These are phyloP conservation scores for Oenanthe javanica DNA, from an alignment of 140 eudicot genomes.

Conservation along the genomic window DNA sequence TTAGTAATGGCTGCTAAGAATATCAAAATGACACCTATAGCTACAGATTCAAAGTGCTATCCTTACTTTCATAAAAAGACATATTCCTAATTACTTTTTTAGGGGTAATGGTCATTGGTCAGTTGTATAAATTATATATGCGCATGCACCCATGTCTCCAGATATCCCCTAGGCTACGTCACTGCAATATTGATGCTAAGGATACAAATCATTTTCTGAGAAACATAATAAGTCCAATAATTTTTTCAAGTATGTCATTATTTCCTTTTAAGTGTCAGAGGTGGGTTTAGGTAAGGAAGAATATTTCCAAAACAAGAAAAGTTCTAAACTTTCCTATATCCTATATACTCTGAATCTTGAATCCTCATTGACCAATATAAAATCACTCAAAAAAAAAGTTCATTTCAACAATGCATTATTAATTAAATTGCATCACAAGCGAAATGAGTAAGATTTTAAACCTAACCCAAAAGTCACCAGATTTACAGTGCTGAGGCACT, in stretches of 20 bases:
- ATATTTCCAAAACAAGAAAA: not conserved
- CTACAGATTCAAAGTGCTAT: not conserved
- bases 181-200: not conserved
- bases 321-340: not conserved
- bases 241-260: not conserved
- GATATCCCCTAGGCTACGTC: not conserved
- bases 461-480: conserved; percentile 1
- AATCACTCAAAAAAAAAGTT: not conserved
- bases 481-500: conserved; percentile 8
- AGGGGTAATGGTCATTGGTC: not conserved
- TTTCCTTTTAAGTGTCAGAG: not conserved
- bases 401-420: not conserved
- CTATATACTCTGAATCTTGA: not conserved
- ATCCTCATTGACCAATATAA: not conserved
- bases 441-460: not conserved
- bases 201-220: not conserved
- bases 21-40: not conserved
- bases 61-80: not conserved
- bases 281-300: not conserved
- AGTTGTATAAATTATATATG: not conserved
- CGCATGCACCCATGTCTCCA: not conserved
- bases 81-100: not conserved
- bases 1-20: not conserved
- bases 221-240: not conserved
- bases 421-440: not conserved